phyloP scores from a whole-genome alignment of 257 asterid species.

The Nicotiana paniculata region DNA sequence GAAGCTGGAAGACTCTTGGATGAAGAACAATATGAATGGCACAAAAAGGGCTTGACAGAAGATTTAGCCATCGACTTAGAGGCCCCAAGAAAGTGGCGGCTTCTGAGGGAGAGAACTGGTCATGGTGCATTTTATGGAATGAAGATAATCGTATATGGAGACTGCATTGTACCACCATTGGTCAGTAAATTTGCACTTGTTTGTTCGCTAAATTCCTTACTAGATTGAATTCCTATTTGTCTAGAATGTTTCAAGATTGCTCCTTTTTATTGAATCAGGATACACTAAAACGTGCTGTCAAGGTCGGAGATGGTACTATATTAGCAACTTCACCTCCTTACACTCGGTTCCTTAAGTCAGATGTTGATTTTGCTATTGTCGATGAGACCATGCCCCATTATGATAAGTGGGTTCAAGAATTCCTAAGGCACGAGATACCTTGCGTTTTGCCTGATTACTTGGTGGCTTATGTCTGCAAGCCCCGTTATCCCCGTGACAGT shows the following conservation, averaged over 20 bases:
- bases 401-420: slow-evolving; percentile 87
- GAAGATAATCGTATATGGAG: slow-evolving; percentile 74
- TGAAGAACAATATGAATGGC: slow-evolving; percentile 86
- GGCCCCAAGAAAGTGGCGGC: slow-evolving; percentile 97
- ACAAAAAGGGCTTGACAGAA: slow-evolving; percentile 65
- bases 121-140: slow-evolving; percentile 89
- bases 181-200: slow-evolving; percentile 17
- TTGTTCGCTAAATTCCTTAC: not conserved
- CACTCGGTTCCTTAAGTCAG: slow-evolving; percentile 60
- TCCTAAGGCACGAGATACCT: slow-evolving; percentile 64
- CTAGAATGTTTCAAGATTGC: not conserved
- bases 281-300: slow-evolving; percentile 73
- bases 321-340: slow-evolving; percentile 93
- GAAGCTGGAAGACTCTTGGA: slow-evolving; percentile 68
- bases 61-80: slow-evolving; percentile 91
- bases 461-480: slow-evolving; percentile 94
- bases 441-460: slow-evolving; percentile 74
- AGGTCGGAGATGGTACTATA: slow-evolving; percentile 88
- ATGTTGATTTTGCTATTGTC: slow-evolving; percentile 69
- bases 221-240: not conserved
- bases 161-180: slow-evolving; percentile 89
- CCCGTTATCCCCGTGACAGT: slow-evolving; percentile 63
- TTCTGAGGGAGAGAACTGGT: slow-evolving; percentile 70
- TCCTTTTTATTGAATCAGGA: slow-evolving; percentile 41
- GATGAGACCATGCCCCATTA: slow-evolving; percentile 68